A percentile compares a stretch with the other conserved stretches of the same genome.
These are phyloP conservation scores for Steccherinum ochraceum DNA, from an alignment of 768 basidiomycete species.

Conservation along the genomic window DNA sequence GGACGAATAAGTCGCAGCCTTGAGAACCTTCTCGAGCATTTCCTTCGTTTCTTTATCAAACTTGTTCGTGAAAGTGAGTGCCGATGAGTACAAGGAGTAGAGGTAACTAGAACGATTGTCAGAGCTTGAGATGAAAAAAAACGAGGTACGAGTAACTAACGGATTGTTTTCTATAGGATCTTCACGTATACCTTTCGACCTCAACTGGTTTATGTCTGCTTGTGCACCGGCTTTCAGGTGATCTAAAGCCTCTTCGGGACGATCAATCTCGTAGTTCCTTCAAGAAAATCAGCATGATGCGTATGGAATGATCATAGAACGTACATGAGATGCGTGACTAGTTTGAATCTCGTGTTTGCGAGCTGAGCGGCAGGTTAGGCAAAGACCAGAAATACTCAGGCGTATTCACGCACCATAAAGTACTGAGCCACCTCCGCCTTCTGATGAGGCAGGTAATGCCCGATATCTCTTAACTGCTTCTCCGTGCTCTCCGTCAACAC, in stretches of 20 bases:
- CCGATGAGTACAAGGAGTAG: neutral
- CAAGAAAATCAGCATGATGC: no score
- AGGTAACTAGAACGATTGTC: neutral
- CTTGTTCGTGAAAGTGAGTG: neutral
- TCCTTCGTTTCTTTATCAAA: neutral
- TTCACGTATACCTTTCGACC: neutral
- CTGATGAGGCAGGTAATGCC: slow-evolving; percentile 13
- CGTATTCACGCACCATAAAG: slow-evolving; percentile 4
- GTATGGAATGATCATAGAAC: no score
- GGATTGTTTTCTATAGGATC: neutral
- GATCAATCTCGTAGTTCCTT: slow-evolving; percentile 6
- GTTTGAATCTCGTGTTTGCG: neutral
- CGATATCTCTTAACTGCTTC: slow-evolving; percentile 10
- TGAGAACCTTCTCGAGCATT: slow-evolving; percentile 2
- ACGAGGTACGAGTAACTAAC: neutral
- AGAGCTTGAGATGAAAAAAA: neutral
- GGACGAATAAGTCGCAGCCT: neutral
- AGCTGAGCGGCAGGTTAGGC: neutral
- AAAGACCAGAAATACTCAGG: no score
- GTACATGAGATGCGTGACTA: slow-evolving; percentile 6
- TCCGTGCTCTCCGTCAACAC: slow-evolving; percentile 16
- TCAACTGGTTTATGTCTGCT: neutral
- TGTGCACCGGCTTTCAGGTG: slow-evolving; percentile 1
- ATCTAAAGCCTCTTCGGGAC: slow-evolving; percentile 4
- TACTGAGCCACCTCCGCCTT: slow-evolving; percentile 1